Evolutionary conservation across 1,139 yeast genomes (phyloP).

Genomic region (Diutina scorzettiae): DNA sequence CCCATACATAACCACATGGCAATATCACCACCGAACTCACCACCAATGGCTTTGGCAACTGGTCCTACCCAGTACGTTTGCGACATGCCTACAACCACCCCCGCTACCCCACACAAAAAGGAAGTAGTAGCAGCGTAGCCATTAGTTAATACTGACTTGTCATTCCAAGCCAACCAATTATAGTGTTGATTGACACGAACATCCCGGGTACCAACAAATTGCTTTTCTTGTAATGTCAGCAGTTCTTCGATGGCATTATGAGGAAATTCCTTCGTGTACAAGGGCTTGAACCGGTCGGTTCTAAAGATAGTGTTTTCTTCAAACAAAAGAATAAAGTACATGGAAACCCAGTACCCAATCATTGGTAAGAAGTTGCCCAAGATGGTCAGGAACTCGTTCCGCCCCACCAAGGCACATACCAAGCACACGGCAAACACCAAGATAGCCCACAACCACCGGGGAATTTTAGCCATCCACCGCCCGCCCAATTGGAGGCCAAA

Average conservation of each 20-base stretch:
- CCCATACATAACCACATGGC: constrained; percentile 79
- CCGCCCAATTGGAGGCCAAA: constrained; percentile 69
- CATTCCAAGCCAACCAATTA: constrained; percentile 61
- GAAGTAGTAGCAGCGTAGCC: constrained; percentile 56
- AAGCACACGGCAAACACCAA: constrained; percentile 53
- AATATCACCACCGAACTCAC: constrained; percentile 55
- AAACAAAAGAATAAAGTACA: constrained; percentile 58
- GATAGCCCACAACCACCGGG: constrained; percentile 73
- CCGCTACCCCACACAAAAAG: constrained; percentile 54
- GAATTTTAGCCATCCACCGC: constrained; percentile 45
- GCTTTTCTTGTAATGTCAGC: not conserved
- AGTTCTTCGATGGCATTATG: constrained; percentile 12
- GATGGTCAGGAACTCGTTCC: constrained; percentile 62
- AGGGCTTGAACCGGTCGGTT: constrained; percentile 31
- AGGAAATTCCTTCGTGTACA: constrained; percentile 42
- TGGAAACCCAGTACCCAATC: constrained; percentile 91
- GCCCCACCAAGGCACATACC: constrained; percentile 65
- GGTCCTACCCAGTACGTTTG: constrained; percentile 74
- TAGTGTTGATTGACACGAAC: constrained; percentile 19
- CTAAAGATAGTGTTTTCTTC: constrained; percentile 74
- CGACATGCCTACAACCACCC: constrained; percentile 75
- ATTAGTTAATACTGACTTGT: constrained; percentile 38
- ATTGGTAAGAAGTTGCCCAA: constrained; percentile 84
- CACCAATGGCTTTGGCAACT: constrained; percentile 42
- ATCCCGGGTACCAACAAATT: constrained; percentile 7